phyloP scores from a whole-genome alignment of 176 grass and related monocot genomes.

The Luzula sylvatica region DNA sequence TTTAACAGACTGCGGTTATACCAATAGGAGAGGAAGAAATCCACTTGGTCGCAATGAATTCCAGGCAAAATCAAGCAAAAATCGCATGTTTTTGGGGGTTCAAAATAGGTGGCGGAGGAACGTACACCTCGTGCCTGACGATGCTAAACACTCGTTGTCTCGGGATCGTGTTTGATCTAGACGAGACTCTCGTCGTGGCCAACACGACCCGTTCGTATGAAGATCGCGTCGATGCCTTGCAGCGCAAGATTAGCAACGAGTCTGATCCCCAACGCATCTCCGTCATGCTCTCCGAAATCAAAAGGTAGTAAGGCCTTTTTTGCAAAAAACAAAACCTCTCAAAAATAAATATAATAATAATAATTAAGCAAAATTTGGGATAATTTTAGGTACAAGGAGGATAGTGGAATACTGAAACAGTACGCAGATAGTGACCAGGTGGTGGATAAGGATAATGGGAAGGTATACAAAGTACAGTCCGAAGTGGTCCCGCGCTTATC shows the following conservation, averaged over 20 bases:
- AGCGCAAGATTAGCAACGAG: conserved; percentile 89
- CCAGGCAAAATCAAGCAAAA: conserved; percentile 37
- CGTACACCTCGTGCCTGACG: conserved; percentile 74
- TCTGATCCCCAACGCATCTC: conserved; percentile 62
- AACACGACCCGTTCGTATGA: conserved; percentile 83
- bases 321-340: too few species aligned
- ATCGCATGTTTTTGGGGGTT: conserved; percentile 88
- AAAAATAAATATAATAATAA: too few species aligned
- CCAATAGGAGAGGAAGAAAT: conserved; percentile 69
- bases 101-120: conserved; percentile 47
- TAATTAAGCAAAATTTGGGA: too few species aligned
- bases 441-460: conserved; percentile 60
- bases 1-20: conserved; percentile 79
- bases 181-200: conserved; percentile 93
- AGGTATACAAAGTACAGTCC: conserved; percentile 82
- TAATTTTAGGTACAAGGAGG: conserved; percentile 58
- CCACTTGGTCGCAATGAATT: conserved; percentile 93
- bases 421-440: conserved; percentile 88
- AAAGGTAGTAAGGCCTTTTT: too few species aligned
- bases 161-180: conserved; percentile 91
- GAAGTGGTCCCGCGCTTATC: conserved; percentile 76
- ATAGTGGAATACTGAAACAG: conserved; percentile 81
- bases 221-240: conserved; percentile 82
- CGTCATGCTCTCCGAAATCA: conserved; percentile 86
- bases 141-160: conserved; percentile 94